A percentile compares a stretch with the other conserved stretches of the same genome.
phyloP scores from a whole-genome alignment of 108 stramenopile species.

The Skeletonema potamos region DNA sequence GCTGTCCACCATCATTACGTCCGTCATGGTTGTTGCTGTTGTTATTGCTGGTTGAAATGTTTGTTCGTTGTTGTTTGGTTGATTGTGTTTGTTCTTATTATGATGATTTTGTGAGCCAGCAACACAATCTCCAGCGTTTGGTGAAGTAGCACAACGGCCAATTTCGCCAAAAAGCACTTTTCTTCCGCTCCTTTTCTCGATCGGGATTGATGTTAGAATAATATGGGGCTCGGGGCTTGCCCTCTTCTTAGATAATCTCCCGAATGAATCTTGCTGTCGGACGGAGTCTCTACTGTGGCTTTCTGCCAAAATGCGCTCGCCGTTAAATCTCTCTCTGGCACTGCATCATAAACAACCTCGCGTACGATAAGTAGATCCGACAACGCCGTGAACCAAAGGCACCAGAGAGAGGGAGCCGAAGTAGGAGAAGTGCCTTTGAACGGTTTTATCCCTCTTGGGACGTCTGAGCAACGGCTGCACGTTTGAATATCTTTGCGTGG shows the following conservation, averaged over 20 bases:
- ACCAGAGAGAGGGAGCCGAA: too few relatives aligned
- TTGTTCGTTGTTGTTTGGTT: neutral
- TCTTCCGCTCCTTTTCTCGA: neutral
- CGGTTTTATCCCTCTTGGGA: neutral
- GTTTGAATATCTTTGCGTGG: neutral
- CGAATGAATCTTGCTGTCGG: too few relatives aligned
- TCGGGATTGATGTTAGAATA: neutral
- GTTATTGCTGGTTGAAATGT: neutral
- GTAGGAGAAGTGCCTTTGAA: neutral
- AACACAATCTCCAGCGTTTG: too few relatives aligned
- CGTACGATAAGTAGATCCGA: too few relatives aligned
- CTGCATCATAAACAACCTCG: too few relatives aligned
- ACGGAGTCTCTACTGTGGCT: too few relatives aligned
- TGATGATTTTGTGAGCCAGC: neutral
- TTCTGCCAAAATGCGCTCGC: too few relatives aligned
- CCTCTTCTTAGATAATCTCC: too few relatives aligned
- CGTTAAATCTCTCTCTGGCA: too few relatives aligned
- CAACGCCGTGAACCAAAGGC: neutral
- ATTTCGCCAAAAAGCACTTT: neutral
- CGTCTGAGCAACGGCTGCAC: neutral
- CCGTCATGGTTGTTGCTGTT: neutral
- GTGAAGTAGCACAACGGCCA: too few relatives aligned
- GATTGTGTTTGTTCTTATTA: neutral
- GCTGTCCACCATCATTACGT: neutral
- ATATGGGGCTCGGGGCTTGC: neutral